phyloP scores from a whole-genome alignment of 2,329 filamentous ascomycete genomes.

The Dactylonectria macrodidyma region DNA sequence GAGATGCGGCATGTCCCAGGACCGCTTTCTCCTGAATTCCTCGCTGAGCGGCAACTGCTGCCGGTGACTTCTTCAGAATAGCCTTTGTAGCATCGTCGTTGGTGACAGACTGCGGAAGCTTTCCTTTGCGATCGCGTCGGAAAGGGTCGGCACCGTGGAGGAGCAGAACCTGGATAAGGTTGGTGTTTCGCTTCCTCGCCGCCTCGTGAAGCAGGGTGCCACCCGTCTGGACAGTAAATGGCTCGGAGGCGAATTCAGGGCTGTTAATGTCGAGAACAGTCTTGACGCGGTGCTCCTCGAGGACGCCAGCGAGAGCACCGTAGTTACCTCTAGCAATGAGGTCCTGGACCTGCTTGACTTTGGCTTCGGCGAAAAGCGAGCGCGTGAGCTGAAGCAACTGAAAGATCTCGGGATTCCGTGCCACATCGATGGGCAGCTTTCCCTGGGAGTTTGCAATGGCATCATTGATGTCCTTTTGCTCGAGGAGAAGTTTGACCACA shows the following conservation, averaged over 20 bases:
- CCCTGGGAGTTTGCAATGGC: constrained; percentile 87
- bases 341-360: constrained; percentile 86
- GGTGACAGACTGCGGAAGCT: constrained; percentile 95
- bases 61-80: constrained; percentile 94
- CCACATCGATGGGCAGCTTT: constrained; percentile 88
- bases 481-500: constrained; percentile 87
- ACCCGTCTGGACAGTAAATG: constrained; percentile 82
- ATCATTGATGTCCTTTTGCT: constrained; percentile 89
- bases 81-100: constrained; percentile 91
- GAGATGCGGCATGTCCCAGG: constrained; percentile 78
- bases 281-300: constrained; percentile 89
- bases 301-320: constrained; percentile 80
- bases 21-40: constrained; percentile 98
- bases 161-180: constrained; percentile 89
- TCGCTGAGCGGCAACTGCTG: constrained; percentile 92
- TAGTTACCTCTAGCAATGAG: constrained; percentile 83
- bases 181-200: constrained; percentile 87
- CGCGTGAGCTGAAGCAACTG: constrained; percentile 92
- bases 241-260: constrained; percentile 88
- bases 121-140: constrained; percentile 93
- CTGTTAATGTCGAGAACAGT: constrained; percentile 93
- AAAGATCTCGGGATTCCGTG: constrained; percentile 94
- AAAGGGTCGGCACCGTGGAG: constrained; percentile 98
- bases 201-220: constrained; percentile 95
- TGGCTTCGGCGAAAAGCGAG: constrained; percentile 90